A percentile compares a stretch with the other conserved stretches of the same genome.
Conservation (phyloP, 495 filamentous ascomycete species). For the Penicillium cosmopolitanum region DNA sequence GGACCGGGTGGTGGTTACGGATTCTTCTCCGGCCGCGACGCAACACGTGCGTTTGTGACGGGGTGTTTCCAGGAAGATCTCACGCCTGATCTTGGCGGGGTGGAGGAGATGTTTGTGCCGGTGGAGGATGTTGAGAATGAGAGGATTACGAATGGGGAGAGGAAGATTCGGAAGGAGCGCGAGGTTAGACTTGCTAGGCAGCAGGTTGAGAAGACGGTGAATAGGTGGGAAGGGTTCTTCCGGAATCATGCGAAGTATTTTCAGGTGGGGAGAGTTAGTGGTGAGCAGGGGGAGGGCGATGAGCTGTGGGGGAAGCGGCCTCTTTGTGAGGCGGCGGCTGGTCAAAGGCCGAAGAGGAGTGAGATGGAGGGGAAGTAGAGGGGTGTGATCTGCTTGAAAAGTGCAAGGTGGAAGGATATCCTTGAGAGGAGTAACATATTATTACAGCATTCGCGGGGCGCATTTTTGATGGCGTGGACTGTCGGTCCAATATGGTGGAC, state of each 20-base stretch:
- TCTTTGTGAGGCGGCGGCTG: conserved; percentile 51
- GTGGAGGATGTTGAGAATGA: conserved; percentile 63
- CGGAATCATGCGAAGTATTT: conserved; percentile 73
- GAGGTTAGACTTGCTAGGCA: conserved; percentile 49
- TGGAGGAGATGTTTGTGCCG: conserved; percentile 87
- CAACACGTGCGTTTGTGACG: conserved; percentile 91
- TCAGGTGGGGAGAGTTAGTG: conserved; percentile 67
- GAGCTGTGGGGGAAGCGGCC: conserved; percentile 40
- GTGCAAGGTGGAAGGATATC: neutral
- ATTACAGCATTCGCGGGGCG: neutral
- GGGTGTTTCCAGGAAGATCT: conserved; percentile 89
- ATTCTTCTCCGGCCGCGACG: conserved; percentile 86
- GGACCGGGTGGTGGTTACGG: conserved; percentile 88
- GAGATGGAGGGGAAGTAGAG: conserved; percentile 21
- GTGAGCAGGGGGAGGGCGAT: conserved; percentile 32
- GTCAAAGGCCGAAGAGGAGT: conserved; percentile 46
- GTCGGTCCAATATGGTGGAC: neutral
- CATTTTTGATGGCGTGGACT: neutral
- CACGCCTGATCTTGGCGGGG: conserved; percentile 79
- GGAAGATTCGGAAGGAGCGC: conserved; percentile 56
- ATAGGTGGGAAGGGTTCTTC: conserved; percentile 68
- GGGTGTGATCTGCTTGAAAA: neutral
- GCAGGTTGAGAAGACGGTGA: conserved; percentile 48
- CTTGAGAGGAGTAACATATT: neutral
- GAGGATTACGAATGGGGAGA: conserved; percentile 54